A percentile compares a stretch with the other conserved stretches of the same genome.
Evolutionary conservation across 495 filamentous ascomycete species (phyloP).

Genomic region (Glonium stellatum): DNA sequence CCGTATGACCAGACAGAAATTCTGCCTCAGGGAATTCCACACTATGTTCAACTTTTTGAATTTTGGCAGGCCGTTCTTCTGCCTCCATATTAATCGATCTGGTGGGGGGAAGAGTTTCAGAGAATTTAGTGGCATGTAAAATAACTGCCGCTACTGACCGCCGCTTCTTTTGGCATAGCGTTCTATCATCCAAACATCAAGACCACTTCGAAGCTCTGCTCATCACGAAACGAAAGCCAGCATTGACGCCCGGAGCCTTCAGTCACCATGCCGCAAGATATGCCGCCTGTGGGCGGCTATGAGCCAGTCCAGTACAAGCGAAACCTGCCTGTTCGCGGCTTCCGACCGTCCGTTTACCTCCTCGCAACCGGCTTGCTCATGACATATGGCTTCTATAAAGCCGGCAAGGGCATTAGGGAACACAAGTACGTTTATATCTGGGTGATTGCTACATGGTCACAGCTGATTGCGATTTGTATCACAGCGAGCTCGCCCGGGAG

Average conservation of each 20-base stretch:
- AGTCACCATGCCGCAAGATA: slow-evolving; percentile 69
- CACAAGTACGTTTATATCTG: slow-evolving; percentile 58
- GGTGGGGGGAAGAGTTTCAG: background rate
- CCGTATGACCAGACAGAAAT: too few species aligned
- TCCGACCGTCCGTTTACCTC: slow-evolving; percentile 73
- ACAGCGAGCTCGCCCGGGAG: slow-evolving; percentile 85
- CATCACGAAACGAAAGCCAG: slow-evolving; percentile 1
- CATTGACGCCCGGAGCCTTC: slow-evolving; percentile 12
- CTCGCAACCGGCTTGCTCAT: slow-evolving; percentile 65
- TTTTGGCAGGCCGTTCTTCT: slow-evolving; percentile 48
- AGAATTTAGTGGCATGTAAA: background rate
- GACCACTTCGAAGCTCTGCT: slow-evolving; percentile 4
- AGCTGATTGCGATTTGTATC: slow-evolving; percentile 6
- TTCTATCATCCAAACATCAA: slow-evolving; percentile 7
- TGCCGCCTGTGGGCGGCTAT: slow-evolving; percentile 92
- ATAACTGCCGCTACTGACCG: background rate
- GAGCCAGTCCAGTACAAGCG: slow-evolving; percentile 95
- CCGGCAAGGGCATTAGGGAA: slow-evolving; percentile 71
- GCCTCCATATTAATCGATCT: slow-evolving; percentile 42
- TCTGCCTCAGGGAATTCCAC: slow-evolving; percentile 1
- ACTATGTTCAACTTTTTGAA: slow-evolving; percentile 42
- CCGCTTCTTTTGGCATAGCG: background rate
- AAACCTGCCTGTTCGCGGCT: slow-evolving; percentile 86
- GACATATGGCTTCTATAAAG: slow-evolving; percentile 81
- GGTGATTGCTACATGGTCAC: background rate